Base-by-base conservation (phyloP, 1,284 basidiomycete species). In the Malassezia brasiliensis region DNA sequence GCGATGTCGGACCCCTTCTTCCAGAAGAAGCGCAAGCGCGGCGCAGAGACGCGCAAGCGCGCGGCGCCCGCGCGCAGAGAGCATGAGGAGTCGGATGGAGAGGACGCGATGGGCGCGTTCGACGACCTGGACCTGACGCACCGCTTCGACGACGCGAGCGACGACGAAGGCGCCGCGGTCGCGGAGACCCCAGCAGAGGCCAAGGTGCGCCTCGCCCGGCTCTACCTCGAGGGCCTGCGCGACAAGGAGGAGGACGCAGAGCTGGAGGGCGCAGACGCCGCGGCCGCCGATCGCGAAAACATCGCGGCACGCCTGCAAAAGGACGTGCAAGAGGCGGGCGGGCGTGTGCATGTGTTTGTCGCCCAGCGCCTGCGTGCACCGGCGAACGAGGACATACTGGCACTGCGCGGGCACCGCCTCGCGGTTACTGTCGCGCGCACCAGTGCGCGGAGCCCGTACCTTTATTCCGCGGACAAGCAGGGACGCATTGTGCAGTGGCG, bases 131-230 rank as follows among this genome's bases (percentile, higher is more conserved):
- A 74, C 38, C 57, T 74, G 5, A 42, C 49, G 10, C 68, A 71
- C 52, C 44, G 39, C 19, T 70, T 66, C 47, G 57, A 63, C 48
- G 59, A 22, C 10, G 32, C 44, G 17, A 54, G 62, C 25, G 61
- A 58, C 36, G 63, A 65, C 4, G 50, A 34, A 8, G 69, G 65
- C 39, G 63, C 61, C 3, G 62, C 63, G 19, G 58, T 57, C 2
- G 60, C 56, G 32, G 77, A 98, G 79, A 96, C 91, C 1, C 89
- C 90, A 0, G 90, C 90, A 0, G 85, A 93, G 79, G 96, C 98
- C 76, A 79, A 93, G 55, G 79, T 98, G 11, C 78, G 94, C 55
- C 77, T 98, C 25, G 91, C 93, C 3, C 86, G 89, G 74, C 77
- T 91, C 62, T 96, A 98, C 76, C 77, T 99, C 42, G 84, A 90